Percentiles rank a stretch among this genome's conserved stretches.
phyloP scores from a whole-genome alignment of 2,329 filamentous ascomycete genomes.

The Fonsecaea erecta region DNA sequence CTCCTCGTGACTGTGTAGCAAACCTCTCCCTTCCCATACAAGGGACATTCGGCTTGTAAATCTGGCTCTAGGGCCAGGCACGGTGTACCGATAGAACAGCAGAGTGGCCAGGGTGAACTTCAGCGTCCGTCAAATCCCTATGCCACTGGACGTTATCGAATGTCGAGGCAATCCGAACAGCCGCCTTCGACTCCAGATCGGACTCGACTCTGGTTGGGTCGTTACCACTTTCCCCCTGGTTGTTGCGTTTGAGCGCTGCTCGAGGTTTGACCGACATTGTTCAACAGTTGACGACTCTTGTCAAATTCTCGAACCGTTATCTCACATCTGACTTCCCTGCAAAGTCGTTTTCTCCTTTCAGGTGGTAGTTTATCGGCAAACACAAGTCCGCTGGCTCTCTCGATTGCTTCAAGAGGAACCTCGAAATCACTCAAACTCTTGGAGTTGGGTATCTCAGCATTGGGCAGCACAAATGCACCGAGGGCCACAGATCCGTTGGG shows the following conservation, averaged over 20 bases:
- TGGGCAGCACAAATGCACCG: slow-evolving; percentile 93
- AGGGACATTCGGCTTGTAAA: not conserved
- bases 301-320: slow-evolving; percentile 81
- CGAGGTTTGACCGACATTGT: slow-evolving; percentile 2
- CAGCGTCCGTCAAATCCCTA: not conserved
- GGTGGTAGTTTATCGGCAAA: slow-evolving; percentile 81
- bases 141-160: not conserved
- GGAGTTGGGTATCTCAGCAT: slow-evolving; percentile 82
- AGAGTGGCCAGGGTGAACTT: not conserved
- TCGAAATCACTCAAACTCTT: slow-evolving; percentile 92
- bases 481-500: slow-evolving; percentile 75
- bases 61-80: not conserved
- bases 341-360: slow-evolving; percentile 76
- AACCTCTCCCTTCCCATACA: not conserved
- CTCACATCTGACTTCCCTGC: slow-evolving; percentile 82
- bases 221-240: slow-evolving; percentile 19
- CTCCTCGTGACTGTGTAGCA: not conserved
- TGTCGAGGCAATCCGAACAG: not conserved
- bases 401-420: slow-evolving; percentile 89
- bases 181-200: not conserved
- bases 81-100: not conserved
- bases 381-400: slow-evolving; percentile 88
- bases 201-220: not conserved
- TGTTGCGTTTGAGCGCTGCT: slow-evolving; percentile 3
- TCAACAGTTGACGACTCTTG: slow-evolving; percentile 59